These are phyloP conservation scores for Berberis vulgaris DNA, from an alignment of 164 flowering plant genomes.

Conservation along the genomic window DNA sequence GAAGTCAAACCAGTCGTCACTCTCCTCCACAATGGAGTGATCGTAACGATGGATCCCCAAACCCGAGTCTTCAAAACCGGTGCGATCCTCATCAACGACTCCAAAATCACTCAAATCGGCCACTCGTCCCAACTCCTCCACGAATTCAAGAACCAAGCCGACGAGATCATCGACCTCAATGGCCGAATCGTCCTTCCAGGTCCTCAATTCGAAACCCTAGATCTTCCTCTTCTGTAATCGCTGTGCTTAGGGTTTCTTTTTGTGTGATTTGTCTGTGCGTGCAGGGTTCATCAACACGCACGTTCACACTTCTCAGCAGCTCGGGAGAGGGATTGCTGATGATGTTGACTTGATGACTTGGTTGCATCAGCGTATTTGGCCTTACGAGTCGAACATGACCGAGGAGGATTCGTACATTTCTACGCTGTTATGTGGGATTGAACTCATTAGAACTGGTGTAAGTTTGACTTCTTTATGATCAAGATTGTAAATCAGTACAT, in stretches of 20 bases:
- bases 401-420: conserved; percentile 74
- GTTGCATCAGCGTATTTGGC: conserved; percentile 86
- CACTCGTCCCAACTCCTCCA: conserved; percentile 45
- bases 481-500: no score
- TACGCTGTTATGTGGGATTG: conserved; percentile 81
- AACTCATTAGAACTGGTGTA: conserved; percentile 88
- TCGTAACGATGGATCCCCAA: conserved; percentile 66
- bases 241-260: background rate
- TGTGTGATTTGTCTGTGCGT: background rate
- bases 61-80: conserved; percentile 51
- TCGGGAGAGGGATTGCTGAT: conserved; percentile 86
- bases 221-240: background rate
- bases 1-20: background rate
- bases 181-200: conserved; percentile 66
- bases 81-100: conserved; percentile 38
- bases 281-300: conserved; percentile 81
- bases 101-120: conserved; percentile 51
- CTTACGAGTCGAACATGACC: conserved; percentile 79
- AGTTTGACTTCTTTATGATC: conserved; percentile 2
- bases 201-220: conserved; percentile 5
- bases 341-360: conserved; percentile 87
- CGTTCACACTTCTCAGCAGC: conserved; percentile 88
- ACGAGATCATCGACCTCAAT: conserved; percentile 41
- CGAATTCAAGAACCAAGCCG: conserved; percentile 26
- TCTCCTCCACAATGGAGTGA: conserved; percentile 47